phyloP scores from a whole-genome alignment of 2,329 filamentous ascomycete genomes.

The Hyphodiscus sp. region DNA sequence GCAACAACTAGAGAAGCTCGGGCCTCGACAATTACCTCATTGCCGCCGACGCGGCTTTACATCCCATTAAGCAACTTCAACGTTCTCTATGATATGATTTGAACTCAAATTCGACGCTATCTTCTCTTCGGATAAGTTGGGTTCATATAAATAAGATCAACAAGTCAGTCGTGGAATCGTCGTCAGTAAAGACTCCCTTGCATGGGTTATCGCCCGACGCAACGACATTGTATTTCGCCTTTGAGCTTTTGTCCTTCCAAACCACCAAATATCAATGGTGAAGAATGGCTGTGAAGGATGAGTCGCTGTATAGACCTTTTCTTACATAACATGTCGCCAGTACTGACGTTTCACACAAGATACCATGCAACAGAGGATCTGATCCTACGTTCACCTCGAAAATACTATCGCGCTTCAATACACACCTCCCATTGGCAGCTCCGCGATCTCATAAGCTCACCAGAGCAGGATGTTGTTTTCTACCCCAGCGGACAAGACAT shows the following conservation, averaged over 20 bases:
- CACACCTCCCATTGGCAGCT: constrained; percentile 76
- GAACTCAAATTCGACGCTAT: too few species aligned
- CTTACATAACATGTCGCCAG: not conserved
- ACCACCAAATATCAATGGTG: too few species aligned
- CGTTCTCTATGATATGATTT: not conserved
- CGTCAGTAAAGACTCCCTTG: too few species aligned
- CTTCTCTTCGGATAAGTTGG: too few species aligned
- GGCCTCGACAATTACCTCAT: constrained; percentile 25
- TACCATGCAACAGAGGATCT: constrained; percentile 60
- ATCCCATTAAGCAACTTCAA: not conserved
- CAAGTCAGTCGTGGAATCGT: too few species aligned
- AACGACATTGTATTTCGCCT: too few species aligned
- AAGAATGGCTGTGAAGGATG: constrained; percentile 48
- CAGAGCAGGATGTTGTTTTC: constrained; percentile 72
- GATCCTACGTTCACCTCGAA: constrained; percentile 53
- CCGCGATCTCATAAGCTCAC: constrained; percentile 80
- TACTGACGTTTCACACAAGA: constrained; percentile 33
- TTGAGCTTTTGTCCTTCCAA: too few species aligned
- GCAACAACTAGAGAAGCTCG: not conserved
- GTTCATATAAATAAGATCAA: too few species aligned
- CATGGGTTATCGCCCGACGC: too few species aligned
- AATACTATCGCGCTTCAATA: constrained; percentile 62
- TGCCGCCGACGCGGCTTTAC: not conserved
- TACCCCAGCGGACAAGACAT: constrained; percentile 73
- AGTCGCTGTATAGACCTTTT: constrained; percentile 38